Conservation (phyloP, 1,284 basidiomycete genomes). For the Cutaneotrichosporon dermatis region DNA sequence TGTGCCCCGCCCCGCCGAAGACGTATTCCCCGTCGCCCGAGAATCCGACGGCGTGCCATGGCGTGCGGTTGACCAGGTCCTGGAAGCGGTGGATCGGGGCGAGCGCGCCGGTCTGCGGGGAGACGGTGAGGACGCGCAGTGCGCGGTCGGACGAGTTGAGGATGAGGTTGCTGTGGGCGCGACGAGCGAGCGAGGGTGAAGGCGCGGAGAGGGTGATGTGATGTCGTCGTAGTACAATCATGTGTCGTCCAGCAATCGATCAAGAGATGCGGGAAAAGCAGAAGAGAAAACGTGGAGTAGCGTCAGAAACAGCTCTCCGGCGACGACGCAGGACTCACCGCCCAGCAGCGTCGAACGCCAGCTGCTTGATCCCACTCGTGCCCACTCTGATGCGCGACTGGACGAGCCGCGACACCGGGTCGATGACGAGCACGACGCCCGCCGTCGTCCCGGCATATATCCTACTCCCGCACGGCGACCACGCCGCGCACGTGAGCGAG, state of each 20-base stretch:
- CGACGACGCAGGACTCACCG: slow-evolving; percentile 54
- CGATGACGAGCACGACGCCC: slow-evolving; percentile 80
- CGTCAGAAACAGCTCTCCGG: no score
- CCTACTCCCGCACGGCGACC: slow-evolving; percentile 70
- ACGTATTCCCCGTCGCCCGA: slow-evolving; percentile 84
- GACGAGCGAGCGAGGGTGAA: no score
- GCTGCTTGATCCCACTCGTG: slow-evolving; percentile 62
- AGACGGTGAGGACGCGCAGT: slow-evolving; percentile 56
- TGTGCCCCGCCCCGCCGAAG: slow-evolving; percentile 89
- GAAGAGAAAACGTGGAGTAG: neutral
- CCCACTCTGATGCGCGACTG: slow-evolving; percentile 44
- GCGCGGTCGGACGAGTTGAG: slow-evolving; percentile 89
- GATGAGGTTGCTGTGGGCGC: slow-evolving; percentile 63
- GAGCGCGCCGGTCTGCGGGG: slow-evolving; percentile 34
- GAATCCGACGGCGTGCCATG: slow-evolving; percentile 57
- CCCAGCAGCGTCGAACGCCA: slow-evolving; percentile 78
- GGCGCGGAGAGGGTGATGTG: no score
- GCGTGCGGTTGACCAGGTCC: slow-evolving; percentile 76
- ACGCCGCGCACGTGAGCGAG: slow-evolving; percentile 30
- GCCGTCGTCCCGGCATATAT: slow-evolving; percentile 82
- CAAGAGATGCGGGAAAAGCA: no score
- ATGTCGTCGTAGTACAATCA: no score
- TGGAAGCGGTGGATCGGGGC: slow-evolving; percentile 77
- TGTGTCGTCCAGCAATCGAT: no score
- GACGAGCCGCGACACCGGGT: slow-evolving; percentile 68